Base-by-base conservation (phyloP, 1,284 basidiomycete species). In the Sanghuangporus baumii region DNA sequence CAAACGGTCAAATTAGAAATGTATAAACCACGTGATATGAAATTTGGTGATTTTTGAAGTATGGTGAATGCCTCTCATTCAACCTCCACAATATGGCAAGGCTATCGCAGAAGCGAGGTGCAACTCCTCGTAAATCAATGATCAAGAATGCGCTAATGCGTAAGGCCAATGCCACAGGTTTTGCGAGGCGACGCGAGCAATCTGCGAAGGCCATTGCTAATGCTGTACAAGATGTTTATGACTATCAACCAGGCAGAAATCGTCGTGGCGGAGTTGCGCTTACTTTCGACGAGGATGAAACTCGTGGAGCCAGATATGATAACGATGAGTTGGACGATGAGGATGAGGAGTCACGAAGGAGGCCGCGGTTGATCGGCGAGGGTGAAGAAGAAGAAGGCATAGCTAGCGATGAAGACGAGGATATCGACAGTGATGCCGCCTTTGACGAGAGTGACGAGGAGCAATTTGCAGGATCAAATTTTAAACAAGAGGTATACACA, bases 381-480 rank as follows among this genome's bases (percentile, higher is more conserved):
- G 75, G 78, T 47, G 80, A 76, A 6, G 83, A 86, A n/a, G 81
- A 84, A 46, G 82, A 83, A 60, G 73, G 70, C 62, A 77, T 90
- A 59, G 84, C 77, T 23, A 68, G 71, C 57, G 87, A 80, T 2
- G 90, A 92, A 64, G 89, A 92, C 66, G 90, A 92, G 68, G 90
- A 91, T 65, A 82, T 92, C 59, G 88, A 91, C 64, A 89, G 86
- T 68, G 90, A 91, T 69, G 88, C 76, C 65, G 90, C 90, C 0
- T 91, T 92, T 67, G 89, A 90, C 66, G 91, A 92, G 68, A 88
- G 84, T 68, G 93, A 94, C 64, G 89, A 89, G 65, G 91, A 94
- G 51, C 75, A 82, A 6, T 93, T 88, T 75, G 85, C 87, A 34
- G 89, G 86, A 2, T 88, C 88, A 63, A 74, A 69, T n/a, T 81